Conservation (phyloP, 768 basidiomycete genomes). For the Boletus reticuloceps region DNA sequence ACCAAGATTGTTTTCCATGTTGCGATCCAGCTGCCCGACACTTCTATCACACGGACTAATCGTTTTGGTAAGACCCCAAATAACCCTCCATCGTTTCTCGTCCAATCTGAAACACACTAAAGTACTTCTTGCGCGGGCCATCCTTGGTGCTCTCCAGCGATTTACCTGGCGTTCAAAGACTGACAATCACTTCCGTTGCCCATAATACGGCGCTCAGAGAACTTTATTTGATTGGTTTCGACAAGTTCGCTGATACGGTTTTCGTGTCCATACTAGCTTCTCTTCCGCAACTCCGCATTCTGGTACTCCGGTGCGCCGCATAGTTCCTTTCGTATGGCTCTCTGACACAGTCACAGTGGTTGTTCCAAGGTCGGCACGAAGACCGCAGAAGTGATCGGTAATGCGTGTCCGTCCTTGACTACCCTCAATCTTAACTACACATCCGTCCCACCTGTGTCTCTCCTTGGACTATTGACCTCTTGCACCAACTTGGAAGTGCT, state of each 20-base stretch:
- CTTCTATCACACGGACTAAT: constrained; percentile 56
- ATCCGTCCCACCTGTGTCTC: constrained; percentile 45
- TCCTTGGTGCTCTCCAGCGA: constrained; percentile 45
- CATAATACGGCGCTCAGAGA: constrained; percentile 35
- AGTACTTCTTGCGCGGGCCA: constrained; percentile 61
- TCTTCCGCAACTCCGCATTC: constrained; percentile 42
- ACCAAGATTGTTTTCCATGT: constrained; percentile 49
- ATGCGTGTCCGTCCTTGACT: constrained; percentile 42
- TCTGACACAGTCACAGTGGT: constrained; percentile 40
- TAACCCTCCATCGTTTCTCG: not conserved
- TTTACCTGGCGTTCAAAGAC: constrained; percentile 50
- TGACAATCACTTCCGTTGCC: constrained; percentile 47
- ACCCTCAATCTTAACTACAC: constrained; percentile 63
- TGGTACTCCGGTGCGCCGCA: constrained; percentile 53
- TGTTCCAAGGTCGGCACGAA: constrained; percentile 55
- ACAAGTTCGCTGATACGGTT: constrained; percentile 47
- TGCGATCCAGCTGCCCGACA: constrained; percentile 48
- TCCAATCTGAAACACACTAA: not conserved
- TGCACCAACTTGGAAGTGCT: constrained; percentile 48
- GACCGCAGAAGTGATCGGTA: constrained; percentile 44
- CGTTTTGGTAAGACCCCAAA: constrained; percentile 40
- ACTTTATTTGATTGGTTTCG: constrained; percentile 51
- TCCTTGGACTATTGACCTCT: constrained; percentile 40
- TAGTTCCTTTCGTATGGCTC: constrained; percentile 1
- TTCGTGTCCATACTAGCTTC: constrained; percentile 51